Evolutionary conservation across 306 rosid genomes (phyloP), one percentile per base, ranked within the genome.

Genomic region (Argentina anserina): DNA sequence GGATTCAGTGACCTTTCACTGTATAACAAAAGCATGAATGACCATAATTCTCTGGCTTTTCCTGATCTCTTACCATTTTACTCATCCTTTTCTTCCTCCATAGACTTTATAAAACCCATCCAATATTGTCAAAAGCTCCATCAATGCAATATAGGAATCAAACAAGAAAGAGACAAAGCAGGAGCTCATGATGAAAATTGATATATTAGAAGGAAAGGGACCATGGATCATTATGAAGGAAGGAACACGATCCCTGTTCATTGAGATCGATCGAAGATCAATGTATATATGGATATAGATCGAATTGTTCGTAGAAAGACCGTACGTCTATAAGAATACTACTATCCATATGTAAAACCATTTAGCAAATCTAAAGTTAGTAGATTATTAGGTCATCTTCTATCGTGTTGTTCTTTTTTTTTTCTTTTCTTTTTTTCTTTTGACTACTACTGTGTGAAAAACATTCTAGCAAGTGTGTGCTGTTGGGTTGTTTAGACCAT

Each of bases 101-200:
- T 20, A 23, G 42, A 74, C 74, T 67, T 60, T 23, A 71, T 13
- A 36, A 0, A 45, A 20, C 25, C 65, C 64, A 55, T n/a, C n/a
- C n/a, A n/a, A n/a, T n/a, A n/a, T 25, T 53, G 79, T 64, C 80
- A 70, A 80, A 70, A 67, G 26, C 72, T 75, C 80, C 64, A 70
- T 75, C 39, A 75, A 75, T 75, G 64, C 67, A 65, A 65, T 20
- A 50, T 33, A 21, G n/a, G 75, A 64, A 41, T 33, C 28, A 61
- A 60, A 39, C 55, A 42, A 69, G 65, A 33, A 47, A 53, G 71
- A 28, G 39, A 70, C 71, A 33, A 52, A 53, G 65, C 9, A 77
- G 65, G 12, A 18, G 75, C 10, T 55, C 39, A 29, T 18, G 66
- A 39, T 53, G 66, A 53, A 40, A 36, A 70, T 3, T 5, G 23